Conservation (phyloP, 306 rosid species). For the Acacia acuminata region DNA sequence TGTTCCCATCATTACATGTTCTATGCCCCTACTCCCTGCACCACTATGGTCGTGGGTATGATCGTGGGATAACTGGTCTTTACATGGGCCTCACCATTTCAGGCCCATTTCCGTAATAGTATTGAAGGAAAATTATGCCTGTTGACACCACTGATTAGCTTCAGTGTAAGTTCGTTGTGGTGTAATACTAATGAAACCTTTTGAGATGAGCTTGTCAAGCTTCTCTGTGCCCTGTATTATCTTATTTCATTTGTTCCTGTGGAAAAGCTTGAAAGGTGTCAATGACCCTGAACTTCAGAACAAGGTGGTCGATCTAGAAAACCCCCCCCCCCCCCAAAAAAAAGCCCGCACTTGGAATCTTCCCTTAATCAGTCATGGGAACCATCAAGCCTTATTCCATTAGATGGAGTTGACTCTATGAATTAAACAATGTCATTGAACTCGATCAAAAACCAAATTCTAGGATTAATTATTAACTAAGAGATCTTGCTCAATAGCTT, state of each 20-base stretch:
- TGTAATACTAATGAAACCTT: neutral
- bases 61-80: too few species aligned
- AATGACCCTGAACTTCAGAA: neutral
- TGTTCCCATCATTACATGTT: too few species aligned
- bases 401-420: too few species aligned
- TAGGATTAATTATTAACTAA: too few species aligned
- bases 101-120: too few species aligned
- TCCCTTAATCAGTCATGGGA: slow-evolving; percentile 11
- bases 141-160: neutral
- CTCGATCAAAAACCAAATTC: too few species aligned
- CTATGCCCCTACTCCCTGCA: too few species aligned
- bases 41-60: too few species aligned
- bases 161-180: neutral
- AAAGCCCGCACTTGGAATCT: neutral
- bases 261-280: slow-evolving; percentile 11
- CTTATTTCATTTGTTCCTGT: neutral
- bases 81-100: too few species aligned
- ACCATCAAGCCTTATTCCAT: too few species aligned
- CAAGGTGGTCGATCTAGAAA: slow-evolving; percentile 18
- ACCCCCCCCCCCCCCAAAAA: neutral
- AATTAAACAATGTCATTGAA: too few species aligned
- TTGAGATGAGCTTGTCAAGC: neutral
- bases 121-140: slow-evolving; percentile 2
- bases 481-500: too few species aligned
- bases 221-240: slow-evolving; percentile 2